Base-by-base conservation (phyloP, 1,284 basidiomycete species). In the Tylopilus orsonianus region DNA sequence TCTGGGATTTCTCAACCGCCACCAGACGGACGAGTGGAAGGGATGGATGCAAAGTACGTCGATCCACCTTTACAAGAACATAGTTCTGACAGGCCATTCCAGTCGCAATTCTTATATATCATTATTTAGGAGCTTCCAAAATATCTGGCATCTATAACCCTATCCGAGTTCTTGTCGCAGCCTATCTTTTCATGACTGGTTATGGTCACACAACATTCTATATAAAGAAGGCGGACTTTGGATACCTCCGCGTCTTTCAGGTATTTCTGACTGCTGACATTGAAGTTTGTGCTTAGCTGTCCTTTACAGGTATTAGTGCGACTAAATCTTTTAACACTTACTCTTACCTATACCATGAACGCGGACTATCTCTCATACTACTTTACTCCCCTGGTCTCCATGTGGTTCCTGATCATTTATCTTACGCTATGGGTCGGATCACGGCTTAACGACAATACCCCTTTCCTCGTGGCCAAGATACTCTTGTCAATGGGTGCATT, bases 21-120 rank as follows among this genome's bases (percentile, higher is more conserved):
- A 93, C 44, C 90, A 95, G 67, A 94, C 91, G 0, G 91, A 96
- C 59, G 92, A 96, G 69, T 93, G 90, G 90, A 95, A 95, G 67
- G 92, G 92, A 1, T 95, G 92, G 92, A 96, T 96, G 92, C 92
- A 95, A 72, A 77, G 90, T 91, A 62, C 50, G 85, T 53, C 8
- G 18, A 20, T 19, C 33, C 27, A 23, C 49, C 37, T 18, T 48
- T 19, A 46, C 39, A 32, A 24, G 24, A 20, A 24, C 46, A 22
- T 33, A 33, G 51, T 20, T 29, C 39, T 56, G 40, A 63, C 26
- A 22, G 30, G 26, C 39, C 6, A 3, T 26, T 36, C 7, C 44
- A 92, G 90, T 94, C 57, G 83, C 79, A 3, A 92, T 95, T 56
- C 76, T 95, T 22, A 84, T 94, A 56, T 95, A 95, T 63, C 92